phyloP scores from a whole-genome alignment of 1,139 yeast species.

The Kurtzmaniella quercitrusa region DNA sequence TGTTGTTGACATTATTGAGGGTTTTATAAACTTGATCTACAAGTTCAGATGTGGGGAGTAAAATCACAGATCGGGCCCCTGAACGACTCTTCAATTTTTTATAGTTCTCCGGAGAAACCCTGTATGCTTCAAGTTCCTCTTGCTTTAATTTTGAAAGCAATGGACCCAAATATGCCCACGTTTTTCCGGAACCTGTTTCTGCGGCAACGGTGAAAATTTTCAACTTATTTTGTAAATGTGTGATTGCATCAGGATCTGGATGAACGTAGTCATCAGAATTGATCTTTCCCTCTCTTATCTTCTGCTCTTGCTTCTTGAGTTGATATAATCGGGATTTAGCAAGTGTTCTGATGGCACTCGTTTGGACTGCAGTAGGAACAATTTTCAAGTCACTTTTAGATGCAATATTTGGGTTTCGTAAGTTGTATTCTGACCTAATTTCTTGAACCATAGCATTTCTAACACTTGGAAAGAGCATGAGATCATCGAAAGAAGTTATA shows the following conservation, averaged over 20 bases:
- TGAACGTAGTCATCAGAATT: not conserved
- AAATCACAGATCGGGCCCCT: conserved; percentile 61
- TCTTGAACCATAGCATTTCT: conserved; percentile 61
- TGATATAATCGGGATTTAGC: conserved; percentile 28
- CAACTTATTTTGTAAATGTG: conserved; percentile 35
- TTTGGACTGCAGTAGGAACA: conserved; percentile 42
- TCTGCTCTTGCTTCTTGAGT: conserved; percentile 14
- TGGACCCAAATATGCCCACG: conserved; percentile 85
- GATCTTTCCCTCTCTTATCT: conserved; percentile 10
- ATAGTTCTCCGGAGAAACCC: conserved; percentile 27
- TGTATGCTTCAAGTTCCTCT: conserved; percentile 36
- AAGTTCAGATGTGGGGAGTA: conserved; percentile 87
- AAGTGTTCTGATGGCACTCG: conserved; percentile 43
- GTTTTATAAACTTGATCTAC: conserved; percentile 72
- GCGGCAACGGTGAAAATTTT: conserved; percentile 83
- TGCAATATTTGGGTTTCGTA: conserved; percentile 32
- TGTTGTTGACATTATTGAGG: conserved; percentile 35
- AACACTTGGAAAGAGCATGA: conserved; percentile 65
- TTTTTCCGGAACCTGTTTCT: conserved; percentile 95
- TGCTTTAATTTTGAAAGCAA: conserved; percentile 64
- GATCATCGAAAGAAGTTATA: conserved; percentile 50
- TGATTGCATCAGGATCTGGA: conserved; percentile 19
- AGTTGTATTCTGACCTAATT: conserved; percentile 46
- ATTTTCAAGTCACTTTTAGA: conserved; percentile 28
- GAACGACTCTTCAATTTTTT: conserved; percentile 28